phyloP scores from a whole-genome alignment of 805 yeast genomes.

The Metschnikowia lachancei region DNA sequence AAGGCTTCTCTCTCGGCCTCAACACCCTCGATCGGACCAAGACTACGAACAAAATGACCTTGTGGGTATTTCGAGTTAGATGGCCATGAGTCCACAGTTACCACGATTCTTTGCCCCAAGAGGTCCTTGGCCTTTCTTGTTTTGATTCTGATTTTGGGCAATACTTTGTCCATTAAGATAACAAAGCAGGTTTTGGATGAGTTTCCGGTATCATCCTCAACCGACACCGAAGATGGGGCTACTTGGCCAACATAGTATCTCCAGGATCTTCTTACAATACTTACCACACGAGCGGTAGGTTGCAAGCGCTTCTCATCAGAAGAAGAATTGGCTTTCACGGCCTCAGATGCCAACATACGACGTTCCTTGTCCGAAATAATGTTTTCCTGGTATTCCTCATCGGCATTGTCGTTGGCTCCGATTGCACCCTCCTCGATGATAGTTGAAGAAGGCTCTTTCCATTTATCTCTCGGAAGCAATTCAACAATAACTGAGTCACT shows the following conservation, averaged over 20 bases:
- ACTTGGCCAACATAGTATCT: slow-evolving; percentile 93
- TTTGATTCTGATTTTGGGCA: slow-evolving; percentile 82
- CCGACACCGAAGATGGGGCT: slow-evolving; percentile 65
- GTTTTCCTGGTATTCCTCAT: slow-evolving; percentile 49
- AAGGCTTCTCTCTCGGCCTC: slow-evolving; percentile 97
- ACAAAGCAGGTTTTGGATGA: slow-evolving; percentile 80
- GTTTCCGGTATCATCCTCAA: slow-evolving; percentile 52
- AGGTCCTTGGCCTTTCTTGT: slow-evolving; percentile 84
- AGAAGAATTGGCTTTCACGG: slow-evolving; percentile 52
- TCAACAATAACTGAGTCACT: slow-evolving; percentile 92
- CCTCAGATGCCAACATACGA: slow-evolving; percentile 71
- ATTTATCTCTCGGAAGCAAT: slow-evolving; percentile 74
- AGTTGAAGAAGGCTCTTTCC: slow-evolving; percentile 83
- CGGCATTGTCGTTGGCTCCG: slow-evolving; percentile 59
- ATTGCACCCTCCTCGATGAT: slow-evolving; percentile 72
- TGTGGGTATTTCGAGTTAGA: slow-evolving; percentile 78
- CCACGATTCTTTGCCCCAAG: slow-evolving; percentile 85
- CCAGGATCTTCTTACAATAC: slow-evolving; percentile 89
- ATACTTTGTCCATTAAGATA: slow-evolving; percentile 79
- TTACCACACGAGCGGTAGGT: slow-evolving; percentile 94
- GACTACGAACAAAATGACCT: slow-evolving; percentile 88
- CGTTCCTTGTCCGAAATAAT: slow-evolving; percentile 69
- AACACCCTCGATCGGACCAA: slow-evolving; percentile 88
- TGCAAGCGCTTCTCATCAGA: slow-evolving; percentile 50
- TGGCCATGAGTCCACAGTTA: slow-evolving; percentile 93